Evolutionary conservation across 192 early-diverging fungal species (phyloP), one percentile per base, ranked within the genome.

Genomic region (Thamnidium elegans): DNA sequence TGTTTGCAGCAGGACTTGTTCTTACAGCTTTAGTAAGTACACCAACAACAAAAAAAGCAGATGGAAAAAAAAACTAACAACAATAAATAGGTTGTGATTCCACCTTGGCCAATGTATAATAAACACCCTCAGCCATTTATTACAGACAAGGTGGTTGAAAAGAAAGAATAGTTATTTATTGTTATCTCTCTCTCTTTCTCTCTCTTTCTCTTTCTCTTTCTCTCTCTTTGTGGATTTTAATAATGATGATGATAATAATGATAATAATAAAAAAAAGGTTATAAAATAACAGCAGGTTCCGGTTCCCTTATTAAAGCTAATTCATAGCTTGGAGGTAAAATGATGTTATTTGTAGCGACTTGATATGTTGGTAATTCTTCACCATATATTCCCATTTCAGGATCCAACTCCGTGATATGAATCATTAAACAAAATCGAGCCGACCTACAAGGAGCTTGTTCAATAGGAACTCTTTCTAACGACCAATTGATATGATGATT

Each of bases 21-120:
- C 26, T 32, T 14, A 63, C 61, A 11, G 31, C 46, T 31, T 4
- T 63, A 23, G 61, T 50, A 63, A 63, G 47, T 34, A 48, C 14
- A 42, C 4, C 15, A n/a, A n/a, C 17, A n/a, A 58, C 7, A 31
- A 2, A 48, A n/a, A 20, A 32, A 21, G 6, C 3, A 17, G n/a
- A 47, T 34, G 17, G 1, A 39, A 43, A 20, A 19, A 19, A 13
- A 45, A 43, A 26, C 7, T 58, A 19, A 58, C 4, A 0, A 2
- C 14, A 8, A 58, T 17, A 23, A 6, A 50, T 50, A 63, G 61
- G n/a, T 63, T 34, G 61, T 51, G n/a, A 26, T 63, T n/a, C 61
- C 61, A n/a, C 61, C 61, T 23, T 63, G 61, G 61, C 61, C 61
- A 50, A 51, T 63, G 61, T 63, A 63, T 19, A 63, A 63, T 19